Evolutionary conservation across 2,329 filamentous ascomycete species (phyloP).

Genomic region (Colletotrichum sp.): DNA sequence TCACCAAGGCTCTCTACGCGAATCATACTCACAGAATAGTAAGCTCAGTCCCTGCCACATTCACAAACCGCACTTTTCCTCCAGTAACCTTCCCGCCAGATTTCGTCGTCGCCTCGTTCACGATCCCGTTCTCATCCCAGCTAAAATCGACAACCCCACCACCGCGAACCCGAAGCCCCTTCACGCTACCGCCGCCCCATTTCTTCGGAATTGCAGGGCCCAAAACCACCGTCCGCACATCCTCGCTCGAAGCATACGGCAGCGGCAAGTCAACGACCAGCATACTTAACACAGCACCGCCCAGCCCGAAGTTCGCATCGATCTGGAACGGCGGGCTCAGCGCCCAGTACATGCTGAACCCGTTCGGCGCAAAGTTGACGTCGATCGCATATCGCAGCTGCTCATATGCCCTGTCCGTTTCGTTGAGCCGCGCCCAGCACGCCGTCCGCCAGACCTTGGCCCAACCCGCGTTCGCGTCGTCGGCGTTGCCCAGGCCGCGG

Average conservation of each 20-base stretch:
- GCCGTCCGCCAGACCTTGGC: slow-evolving; percentile 63
- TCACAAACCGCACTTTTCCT: slow-evolving; percentile 19
- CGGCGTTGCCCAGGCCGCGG: slow-evolving; percentile 49
- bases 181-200: slow-evolving; percentile 50
- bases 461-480: slow-evolving; percentile 61
- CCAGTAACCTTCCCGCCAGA: neutral
- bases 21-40: neutral
- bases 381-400: slow-evolving; percentile 53
- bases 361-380: slow-evolving; percentile 55
- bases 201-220: slow-evolving; percentile 51
- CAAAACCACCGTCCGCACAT: slow-evolving; percentile 41
- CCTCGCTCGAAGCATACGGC: slow-evolving; percentile 21
- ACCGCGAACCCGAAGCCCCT: slow-evolving; percentile 47
- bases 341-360: slow-evolving; percentile 56
- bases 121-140: slow-evolving; percentile 44
- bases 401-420: slow-evolving; percentile 52
- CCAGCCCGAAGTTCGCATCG: slow-evolving; percentile 62
- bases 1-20: neutral
- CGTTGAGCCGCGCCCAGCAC: slow-evolving; percentile 60
- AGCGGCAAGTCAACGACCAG: slow-evolving; percentile 54
- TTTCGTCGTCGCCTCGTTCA: slow-evolving; percentile 25
- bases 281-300: slow-evolving; percentile 55
- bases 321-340: slow-evolving; percentile 58
- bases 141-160: slow-evolving; percentile 47
- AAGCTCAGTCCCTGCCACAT: slow-evolving; percentile 1